Percentiles rank a stretch among this genome's conserved stretches.
These are phyloP conservation scores for Anaeramoeba flamelloides DNA, from an alignment of 78 protist species.

Conservation along the genomic window DNA sequence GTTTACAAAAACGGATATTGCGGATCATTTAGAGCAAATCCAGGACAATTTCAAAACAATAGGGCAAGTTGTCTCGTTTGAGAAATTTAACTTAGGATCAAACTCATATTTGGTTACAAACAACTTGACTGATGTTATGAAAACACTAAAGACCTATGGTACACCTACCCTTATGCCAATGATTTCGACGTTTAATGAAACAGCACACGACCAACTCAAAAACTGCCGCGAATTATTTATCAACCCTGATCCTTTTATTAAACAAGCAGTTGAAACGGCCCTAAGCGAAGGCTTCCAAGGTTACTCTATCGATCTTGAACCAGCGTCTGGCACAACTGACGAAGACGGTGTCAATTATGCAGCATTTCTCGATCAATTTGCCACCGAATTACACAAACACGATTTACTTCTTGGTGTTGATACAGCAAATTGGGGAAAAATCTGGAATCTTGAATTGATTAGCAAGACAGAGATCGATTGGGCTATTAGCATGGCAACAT, in stretches of 20 bases:
- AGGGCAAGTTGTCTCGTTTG: too few relatives aligned
- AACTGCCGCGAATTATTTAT: slow-evolving; percentile 23
- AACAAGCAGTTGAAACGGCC: slow-evolving; percentile 17
- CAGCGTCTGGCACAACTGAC: slow-evolving; percentile 7
- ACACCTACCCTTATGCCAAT: too few relatives aligned
- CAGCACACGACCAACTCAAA: too few relatives aligned
- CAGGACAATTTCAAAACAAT: too few relatives aligned
- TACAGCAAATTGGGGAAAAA: slow-evolving; percentile 23
- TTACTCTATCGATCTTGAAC: slow-evolving; percentile 37
- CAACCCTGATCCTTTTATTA: slow-evolving; percentile 37
- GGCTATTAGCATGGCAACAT: slow-evolving; percentile 31
- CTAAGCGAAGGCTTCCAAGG: slow-evolving; percentile 32
- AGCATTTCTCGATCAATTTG: slow-evolving; percentile 23
- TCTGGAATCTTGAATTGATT: slow-evolving; percentile 24
- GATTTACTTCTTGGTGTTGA: slow-evolving; percentile 24
- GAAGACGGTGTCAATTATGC: slow-evolving; percentile 27
- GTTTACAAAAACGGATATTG: too few relatives aligned
- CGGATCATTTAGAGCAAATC: too few relatives aligned
- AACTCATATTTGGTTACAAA: too few relatives aligned
- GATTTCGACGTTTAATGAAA: too few relatives aligned
- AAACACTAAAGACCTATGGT: too few relatives aligned
- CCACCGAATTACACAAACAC: slow-evolving; percentile 17
- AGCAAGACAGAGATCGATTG: slow-evolving; percentile 24
- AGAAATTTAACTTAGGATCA: too few relatives aligned
- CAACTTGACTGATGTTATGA: too few relatives aligned